A percentile compares a stretch with the other conserved stretches of the same genome.
These are phyloP conservation scores for Austroboletus eburneus DNA, from an alignment of 768 basidiomycete genomes.

Conservation along the genomic window DNA sequence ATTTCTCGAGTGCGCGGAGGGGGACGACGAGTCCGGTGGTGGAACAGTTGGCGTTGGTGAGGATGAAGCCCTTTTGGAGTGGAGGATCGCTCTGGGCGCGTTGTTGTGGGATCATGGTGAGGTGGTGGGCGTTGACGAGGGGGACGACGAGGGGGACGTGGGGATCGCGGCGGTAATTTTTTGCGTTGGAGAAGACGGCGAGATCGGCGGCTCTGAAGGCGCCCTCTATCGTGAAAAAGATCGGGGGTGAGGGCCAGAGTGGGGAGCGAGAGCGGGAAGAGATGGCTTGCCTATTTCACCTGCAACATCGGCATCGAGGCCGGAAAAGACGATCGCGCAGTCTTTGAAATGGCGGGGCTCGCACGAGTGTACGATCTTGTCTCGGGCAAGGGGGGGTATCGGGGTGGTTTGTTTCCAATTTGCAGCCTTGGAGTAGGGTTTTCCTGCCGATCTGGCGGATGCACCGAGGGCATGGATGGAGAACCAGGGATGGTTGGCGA, in stretches of 20 bases:
- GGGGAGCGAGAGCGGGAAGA: neutral
- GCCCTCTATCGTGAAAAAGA: conserved; percentile 46
- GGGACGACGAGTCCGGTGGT: conserved; percentile 92
- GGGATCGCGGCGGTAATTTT: conserved; percentile 91
- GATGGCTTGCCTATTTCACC: conserved; percentile 81
- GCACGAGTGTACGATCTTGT: conserved; percentile 67
- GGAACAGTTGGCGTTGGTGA: conserved; percentile 98
- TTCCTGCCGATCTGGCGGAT: conserved; percentile 82
- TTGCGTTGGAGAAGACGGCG: conserved; percentile 95
- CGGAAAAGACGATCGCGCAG: conserved; percentile 88
- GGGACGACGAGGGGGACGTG: conserved; percentile 94
- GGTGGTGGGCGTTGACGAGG: conserved; percentile 85
- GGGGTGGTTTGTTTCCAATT: conserved; percentile 86
- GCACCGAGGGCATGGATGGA: conserved; percentile 83
- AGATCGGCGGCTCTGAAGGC: conserved; percentile 86
- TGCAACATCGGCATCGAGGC: conserved; percentile 92
- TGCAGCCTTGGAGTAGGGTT: conserved; percentile 65
- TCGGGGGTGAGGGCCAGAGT: neutral
- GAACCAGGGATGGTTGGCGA: conserved; percentile 89
- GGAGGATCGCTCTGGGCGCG: conserved; percentile 61
- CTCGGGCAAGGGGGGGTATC: conserved; percentile 62
- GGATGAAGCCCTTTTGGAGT: conserved; percentile 84
- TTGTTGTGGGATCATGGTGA: conserved; percentile 83
- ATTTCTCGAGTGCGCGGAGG: conserved; percentile 82
- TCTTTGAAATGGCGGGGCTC: conserved; percentile 69